Conservation (phyloP, 805 yeast species). For the Candida koratica region DNA sequence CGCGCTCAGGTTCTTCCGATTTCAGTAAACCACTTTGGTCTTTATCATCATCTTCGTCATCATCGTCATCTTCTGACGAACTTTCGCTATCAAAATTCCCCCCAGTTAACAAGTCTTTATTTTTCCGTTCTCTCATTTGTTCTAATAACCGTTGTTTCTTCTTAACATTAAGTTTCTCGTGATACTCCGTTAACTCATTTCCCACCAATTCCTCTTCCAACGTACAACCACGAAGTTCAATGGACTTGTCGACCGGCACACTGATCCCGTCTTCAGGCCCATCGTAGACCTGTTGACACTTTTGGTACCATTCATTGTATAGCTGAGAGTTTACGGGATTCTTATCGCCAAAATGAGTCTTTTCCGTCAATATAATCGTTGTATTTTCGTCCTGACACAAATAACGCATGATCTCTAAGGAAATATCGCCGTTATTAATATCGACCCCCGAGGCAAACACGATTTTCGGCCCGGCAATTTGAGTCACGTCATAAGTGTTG, state of each 20-base stretch:
- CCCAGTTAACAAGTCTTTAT: slow-evolving; percentile 36
- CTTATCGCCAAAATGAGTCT: slow-evolving; percentile 36
- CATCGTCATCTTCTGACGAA: slow-evolving; percentile 33
- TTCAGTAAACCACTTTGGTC: slow-evolving; percentile 19
- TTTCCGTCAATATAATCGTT: slow-evolving; percentile 73
- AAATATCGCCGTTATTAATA: slow-evolving; percentile 58
- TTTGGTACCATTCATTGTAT: slow-evolving; percentile 50
- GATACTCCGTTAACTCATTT: slow-evolving; percentile 47
- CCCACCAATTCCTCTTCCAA: slow-evolving; percentile 50
- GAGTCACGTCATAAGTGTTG: slow-evolving; percentile 52
- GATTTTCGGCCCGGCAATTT: slow-evolving; percentile 66
- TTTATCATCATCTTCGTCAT: slow-evolving; percentile 29
- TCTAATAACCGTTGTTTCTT: slow-evolving; percentile 41
- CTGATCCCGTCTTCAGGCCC: slow-evolving; percentile 57
- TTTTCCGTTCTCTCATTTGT: slow-evolving; percentile 40
- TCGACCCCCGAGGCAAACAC: slow-evolving; percentile 73
- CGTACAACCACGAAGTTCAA: slow-evolving; percentile 38
- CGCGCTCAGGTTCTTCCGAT: slow-evolving; percentile 8
- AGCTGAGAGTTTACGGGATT: slow-evolving; percentile 49
- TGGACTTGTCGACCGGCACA: slow-evolving; percentile 46
- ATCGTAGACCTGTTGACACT: slow-evolving; percentile 31
- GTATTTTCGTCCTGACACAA: slow-evolving; percentile 64
- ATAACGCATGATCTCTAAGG: slow-evolving; percentile 48
- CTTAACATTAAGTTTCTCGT: slow-evolving; percentile 42
- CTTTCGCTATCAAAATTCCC: slow-evolving; percentile 32